Percentiles rank a stretch among this genome's conserved stretches.
Evolutionary conservation across 2,329 filamentous ascomycete species (phyloP).

Genomic region (Paecilomyces variotii): DNA sequence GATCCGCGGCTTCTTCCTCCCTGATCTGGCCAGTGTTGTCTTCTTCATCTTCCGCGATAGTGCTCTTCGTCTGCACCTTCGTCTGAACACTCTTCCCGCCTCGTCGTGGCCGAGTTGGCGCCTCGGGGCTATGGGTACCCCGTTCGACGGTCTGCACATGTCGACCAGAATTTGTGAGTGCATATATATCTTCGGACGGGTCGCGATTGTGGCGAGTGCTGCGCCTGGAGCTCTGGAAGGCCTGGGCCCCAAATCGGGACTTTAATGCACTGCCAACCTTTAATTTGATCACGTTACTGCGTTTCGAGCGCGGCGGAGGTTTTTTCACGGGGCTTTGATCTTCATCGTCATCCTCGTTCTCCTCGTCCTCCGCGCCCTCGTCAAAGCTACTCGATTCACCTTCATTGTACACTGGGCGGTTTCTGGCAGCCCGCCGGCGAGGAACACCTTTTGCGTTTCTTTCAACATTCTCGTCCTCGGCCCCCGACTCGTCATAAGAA

Average conservation of each 20-base stretch:
- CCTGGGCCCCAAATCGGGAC: slow-evolving; percentile 16
- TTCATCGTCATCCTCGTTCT: slow-evolving; percentile 18
- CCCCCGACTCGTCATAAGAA: slow-evolving; percentile 38
- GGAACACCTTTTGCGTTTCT: slow-evolving; percentile 51
- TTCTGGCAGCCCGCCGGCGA: slow-evolving; percentile 48
- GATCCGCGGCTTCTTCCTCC: slow-evolving; percentile 41
- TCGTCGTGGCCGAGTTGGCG: slow-evolving; percentile 13
- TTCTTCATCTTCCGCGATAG: slow-evolving; percentile 23
- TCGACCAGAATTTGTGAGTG: slow-evolving; percentile 51
- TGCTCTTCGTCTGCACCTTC: slow-evolving; percentile 38
- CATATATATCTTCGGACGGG: slow-evolving; percentile 48
- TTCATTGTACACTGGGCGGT: slow-evolving; percentile 50
- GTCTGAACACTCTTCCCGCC: slow-evolving; percentile 29
- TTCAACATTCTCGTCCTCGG: slow-evolving; percentile 37
- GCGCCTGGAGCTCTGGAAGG: slow-evolving; percentile 33
- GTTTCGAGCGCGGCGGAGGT: slow-evolving; percentile 12
- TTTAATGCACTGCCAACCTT: slow-evolving; percentile 21
- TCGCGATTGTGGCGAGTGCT: slow-evolving; percentile 54
- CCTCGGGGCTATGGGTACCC: slow-evolving; percentile 47
- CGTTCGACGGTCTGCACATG: slow-evolving; percentile 48
- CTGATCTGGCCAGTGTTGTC: slow-evolving; percentile 26
- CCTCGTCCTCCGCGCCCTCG: slow-evolving; percentile 31
- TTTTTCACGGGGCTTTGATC: slow-evolving; percentile 13
- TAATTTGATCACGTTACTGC: slow-evolving; percentile 21
- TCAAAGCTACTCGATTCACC: slow-evolving; percentile 38